Conservation (phyloP, 345 rosid genomes). For the Rubroshorea leprosula region DNA sequence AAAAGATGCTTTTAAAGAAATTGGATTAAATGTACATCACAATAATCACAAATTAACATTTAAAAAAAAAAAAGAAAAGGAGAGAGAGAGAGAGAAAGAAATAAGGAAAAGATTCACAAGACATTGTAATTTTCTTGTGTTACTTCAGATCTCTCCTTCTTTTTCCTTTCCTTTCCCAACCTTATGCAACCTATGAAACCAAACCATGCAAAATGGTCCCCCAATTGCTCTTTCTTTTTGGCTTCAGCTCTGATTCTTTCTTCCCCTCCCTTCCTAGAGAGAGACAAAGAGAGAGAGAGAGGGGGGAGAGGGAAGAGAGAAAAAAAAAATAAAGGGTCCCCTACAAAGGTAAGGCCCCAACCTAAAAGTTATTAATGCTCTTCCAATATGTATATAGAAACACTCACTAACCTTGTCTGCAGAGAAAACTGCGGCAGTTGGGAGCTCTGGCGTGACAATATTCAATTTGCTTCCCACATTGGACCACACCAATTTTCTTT, state of each 20-base stretch:
- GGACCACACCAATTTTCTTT: constrained; percentile 34
- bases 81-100: constrained; percentile 5
- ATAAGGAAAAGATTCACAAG: too few species aligned
- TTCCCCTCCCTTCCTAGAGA: not conserved
- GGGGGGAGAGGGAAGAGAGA: not conserved
- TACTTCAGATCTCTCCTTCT: not conserved
- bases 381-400: constrained; percentile 27
- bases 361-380: constrained; percentile 39
- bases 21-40: constrained; percentile 17
- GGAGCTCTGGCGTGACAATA: constrained; percentile 41
- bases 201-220: constrained; percentile 2
- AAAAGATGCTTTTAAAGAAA: constrained; percentile 28
- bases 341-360: constrained; percentile 26
- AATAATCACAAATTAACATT: too few species aligned
- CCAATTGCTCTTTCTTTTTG: not conserved
- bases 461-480: constrained; percentile 30
- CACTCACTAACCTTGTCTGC: constrained; percentile 29
- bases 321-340: constrained; percentile 27
- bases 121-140: too few species aligned
- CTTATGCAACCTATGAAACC: not conserved
- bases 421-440: constrained; percentile 15
- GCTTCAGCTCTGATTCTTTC: not conserved
- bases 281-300: constrained; percentile 7
- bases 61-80: too few species aligned
- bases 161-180: not conserved